Conservation (phyloP, 169 alveolate species). For the Plasmodium reichenowi region DNA sequence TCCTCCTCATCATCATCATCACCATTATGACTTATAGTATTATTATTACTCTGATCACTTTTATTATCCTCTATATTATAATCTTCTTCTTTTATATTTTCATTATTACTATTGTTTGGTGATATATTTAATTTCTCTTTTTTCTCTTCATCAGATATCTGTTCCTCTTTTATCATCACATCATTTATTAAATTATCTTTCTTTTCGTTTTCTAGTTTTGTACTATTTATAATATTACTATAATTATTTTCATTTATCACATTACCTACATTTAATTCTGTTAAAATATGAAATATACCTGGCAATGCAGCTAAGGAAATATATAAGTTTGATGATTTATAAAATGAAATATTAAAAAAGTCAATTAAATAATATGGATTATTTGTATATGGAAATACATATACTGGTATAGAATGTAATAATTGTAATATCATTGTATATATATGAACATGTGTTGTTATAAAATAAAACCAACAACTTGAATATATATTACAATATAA, state of each 20-base stretch:
- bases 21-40: not conserved
- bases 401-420: constrained; percentile 54
- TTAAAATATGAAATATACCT: constrained; percentile 67
- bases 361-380: constrained; percentile 63
- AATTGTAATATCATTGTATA: constrained; percentile 61
- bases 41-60: not conserved
- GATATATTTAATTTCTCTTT: not conserved
- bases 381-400: constrained; percentile 73
- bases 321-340: constrained; percentile 37
- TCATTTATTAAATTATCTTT: not conserved
- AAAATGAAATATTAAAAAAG: constrained; percentile 63
- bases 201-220: not conserved
- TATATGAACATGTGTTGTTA: constrained; percentile 50
- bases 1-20: not conserved
- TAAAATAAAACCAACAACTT: constrained; percentile 68
- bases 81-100: not conserved
- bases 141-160: not conserved
- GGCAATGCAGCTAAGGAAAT: constrained; percentile 71
- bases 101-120: not conserved
- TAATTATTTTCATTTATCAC: not conserved
- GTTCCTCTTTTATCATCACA: not conserved
- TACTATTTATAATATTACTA: not conserved
- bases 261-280: constrained; percentile 70
- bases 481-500: constrained; percentile 38
- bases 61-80: not conserved